phyloP scores from a whole-genome alignment of 192 early-diverging fungal genomes.

The Rhizophagus sp. region DNA sequence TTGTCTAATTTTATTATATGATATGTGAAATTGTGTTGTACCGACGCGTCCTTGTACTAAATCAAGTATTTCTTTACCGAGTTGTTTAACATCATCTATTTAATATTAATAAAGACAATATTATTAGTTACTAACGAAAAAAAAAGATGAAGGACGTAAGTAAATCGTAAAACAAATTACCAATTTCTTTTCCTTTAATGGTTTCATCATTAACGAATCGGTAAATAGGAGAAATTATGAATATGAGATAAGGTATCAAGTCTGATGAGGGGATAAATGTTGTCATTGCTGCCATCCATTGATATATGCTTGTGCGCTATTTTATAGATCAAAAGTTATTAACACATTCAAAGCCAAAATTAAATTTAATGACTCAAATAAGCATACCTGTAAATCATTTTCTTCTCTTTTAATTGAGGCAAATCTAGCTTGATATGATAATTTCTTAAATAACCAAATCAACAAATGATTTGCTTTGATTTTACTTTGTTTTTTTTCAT shows the following conservation, averaged over 20 bases:
- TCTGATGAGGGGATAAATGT: constrained; percentile 60
- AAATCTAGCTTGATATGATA: constrained; percentile 67
- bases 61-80: constrained; percentile 80
- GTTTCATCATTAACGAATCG: constrained; percentile 77
- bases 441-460: constrained; percentile 59
- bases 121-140: not conserved
- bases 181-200: constrained; percentile 59
- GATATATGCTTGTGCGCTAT: constrained; percentile 82
- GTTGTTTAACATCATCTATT: constrained; percentile 68
- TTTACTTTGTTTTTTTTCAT: constrained; percentile 32
- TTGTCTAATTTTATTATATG: constrained; percentile 68
- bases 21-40: constrained; percentile 64
- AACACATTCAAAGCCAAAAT: not conserved
- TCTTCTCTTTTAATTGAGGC: constrained; percentile 46
- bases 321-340: constrained; percentile 35
- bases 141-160: not conserved
- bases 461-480: constrained; percentile 44
- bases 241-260: constrained; percentile 62
- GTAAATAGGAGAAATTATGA: constrained; percentile 79
- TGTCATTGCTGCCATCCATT: constrained; percentile 89
- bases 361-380: not conserved
- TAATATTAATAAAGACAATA: constrained; percentile 24
- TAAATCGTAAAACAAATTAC: constrained; percentile 42
- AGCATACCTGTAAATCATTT: constrained; percentile 42
- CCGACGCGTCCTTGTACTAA: constrained; percentile 75